A percentile compares a stretch with the other conserved stretches of the same genome.
Conservation (phyloP, 208 protist genomes). For the Acanthamoeba healyi region DNA sequence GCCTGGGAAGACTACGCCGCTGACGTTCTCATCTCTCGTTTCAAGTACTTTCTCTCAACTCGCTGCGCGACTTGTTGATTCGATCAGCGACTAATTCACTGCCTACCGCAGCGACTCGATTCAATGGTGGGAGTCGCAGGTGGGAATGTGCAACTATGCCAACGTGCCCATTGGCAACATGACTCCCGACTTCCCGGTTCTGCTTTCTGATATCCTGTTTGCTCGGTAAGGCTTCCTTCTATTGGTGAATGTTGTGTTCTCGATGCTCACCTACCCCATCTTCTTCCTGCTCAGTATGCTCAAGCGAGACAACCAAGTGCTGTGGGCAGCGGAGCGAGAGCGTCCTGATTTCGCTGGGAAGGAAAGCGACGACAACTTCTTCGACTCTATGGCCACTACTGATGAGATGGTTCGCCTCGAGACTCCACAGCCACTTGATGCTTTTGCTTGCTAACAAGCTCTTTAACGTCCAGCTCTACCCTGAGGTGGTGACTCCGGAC, state of each 20-base stretch:
- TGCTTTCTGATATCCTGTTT: conserved; percentile 83
- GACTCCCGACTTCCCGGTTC: conserved; percentile 74
- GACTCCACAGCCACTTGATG: too few species aligned
- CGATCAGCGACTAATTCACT: too few species aligned
- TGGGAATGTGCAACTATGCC: conserved; percentile 85
- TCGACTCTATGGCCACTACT: conserved; percentile 76
- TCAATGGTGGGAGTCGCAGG: conserved; percentile 76
- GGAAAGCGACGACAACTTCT: conserved; percentile 87
- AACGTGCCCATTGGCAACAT: conserved; percentile 90
- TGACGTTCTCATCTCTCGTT: conserved; percentile 55
- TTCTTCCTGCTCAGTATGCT: conserved; percentile 55
- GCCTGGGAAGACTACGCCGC: conserved; percentile 65
- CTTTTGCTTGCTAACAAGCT: not conserved
- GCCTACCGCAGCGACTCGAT: conserved; percentile 12
- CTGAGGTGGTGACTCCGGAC: conserved; percentile 84
- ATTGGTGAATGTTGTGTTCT: not conserved
- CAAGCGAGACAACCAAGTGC: conserved; percentile 79
- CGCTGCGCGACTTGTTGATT: too few species aligned
- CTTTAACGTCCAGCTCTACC: conserved; percentile 13
- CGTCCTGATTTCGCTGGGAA: conserved; percentile 90
- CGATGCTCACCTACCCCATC: not conserved
- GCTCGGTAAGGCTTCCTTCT: conserved; percentile 30
- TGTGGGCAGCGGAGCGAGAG: conserved; percentile 87
- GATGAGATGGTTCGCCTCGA: conserved; percentile 70
- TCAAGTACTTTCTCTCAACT: not conserved